Evolutionary conservation across 2,329 filamentous ascomycete species (phyloP).

Genomic region (Monilinia vaccinii-corymbosi): DNA sequence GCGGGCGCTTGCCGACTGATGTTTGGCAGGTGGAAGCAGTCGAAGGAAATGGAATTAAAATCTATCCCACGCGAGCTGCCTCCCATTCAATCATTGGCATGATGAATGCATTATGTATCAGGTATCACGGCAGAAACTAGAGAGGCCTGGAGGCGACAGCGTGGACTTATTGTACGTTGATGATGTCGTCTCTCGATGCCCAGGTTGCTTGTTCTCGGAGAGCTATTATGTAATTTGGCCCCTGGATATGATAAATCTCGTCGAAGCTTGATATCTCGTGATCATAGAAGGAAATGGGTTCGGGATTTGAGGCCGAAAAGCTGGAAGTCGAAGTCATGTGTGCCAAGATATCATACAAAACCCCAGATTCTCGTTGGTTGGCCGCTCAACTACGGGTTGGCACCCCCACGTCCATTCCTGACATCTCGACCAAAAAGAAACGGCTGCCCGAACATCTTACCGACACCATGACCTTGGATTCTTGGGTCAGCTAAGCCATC

Average conservation of each 20-base stretch:
- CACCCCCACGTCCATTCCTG: not conserved
- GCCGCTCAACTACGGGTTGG: not conserved
- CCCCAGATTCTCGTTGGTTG: not conserved
- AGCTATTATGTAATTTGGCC: conserved; percentile 1
- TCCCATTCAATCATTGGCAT: conserved; percentile 2
- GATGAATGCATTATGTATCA: conserved; percentile 6
- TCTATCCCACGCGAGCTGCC: not conserved
- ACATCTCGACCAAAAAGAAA: not conserved
- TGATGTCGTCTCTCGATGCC: not conserved
- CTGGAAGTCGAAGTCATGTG: conserved; percentile 2
- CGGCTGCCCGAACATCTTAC: not conserved
- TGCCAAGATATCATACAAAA: not conserved
- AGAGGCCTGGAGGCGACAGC: not conserved
- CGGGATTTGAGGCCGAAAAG: not conserved
- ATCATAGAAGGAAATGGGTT: not conserved
- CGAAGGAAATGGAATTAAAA: not conserved
- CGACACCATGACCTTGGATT: conserved; percentile 5
- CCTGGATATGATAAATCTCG: not conserved
- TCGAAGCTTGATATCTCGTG: not conserved
- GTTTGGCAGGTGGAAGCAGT: not conserved
- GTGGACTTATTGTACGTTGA: conserved; percentile 1
- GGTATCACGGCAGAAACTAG: conserved; percentile 4
- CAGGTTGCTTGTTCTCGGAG: not conserved
- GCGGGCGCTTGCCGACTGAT: not conserved
- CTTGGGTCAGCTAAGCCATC: not conserved